These are phyloP conservation scores for Hymenotorrendiella dingleyae DNA, from an alignment of 2,329 filamentous ascomycete genomes.

Conservation along the genomic window DNA sequence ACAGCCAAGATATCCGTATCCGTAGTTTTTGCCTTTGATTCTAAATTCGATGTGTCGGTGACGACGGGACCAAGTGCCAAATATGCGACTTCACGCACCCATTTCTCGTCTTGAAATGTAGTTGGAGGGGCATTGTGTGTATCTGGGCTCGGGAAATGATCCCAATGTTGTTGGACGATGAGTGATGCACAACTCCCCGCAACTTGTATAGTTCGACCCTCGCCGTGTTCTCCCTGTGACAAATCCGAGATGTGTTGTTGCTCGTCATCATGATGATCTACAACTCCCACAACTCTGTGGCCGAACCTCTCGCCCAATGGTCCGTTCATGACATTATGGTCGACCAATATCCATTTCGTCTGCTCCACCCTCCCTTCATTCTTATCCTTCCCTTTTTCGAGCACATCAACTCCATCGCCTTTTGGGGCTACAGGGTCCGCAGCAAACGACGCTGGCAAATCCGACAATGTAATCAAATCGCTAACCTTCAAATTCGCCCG, in stretches of 20 bases:
- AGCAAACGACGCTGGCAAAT: conserved; percentile 40
- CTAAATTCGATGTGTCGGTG: conserved; percentile 65
- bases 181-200: conserved; percentile 65
- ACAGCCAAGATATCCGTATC: conserved; percentile 53
- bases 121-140: background rate
- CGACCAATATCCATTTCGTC: conserved; percentile 68
- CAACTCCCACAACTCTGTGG: conserved; percentile 52
- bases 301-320: conserved; percentile 48
- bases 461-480: conserved; percentile 61
- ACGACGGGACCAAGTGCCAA: conserved; percentile 66
- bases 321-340: conserved; percentile 71
- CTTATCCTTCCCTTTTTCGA: conserved; percentile 10
- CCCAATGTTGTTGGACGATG: background rate
- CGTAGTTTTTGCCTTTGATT: conserved; percentile 58
- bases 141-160: too few relatives aligned
- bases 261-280: conserved; percentile 80
- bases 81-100: conserved; percentile 56
- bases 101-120: conserved; percentile 9
- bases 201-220: conserved; percentile 57
- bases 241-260: conserved; percentile 32
- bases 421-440: conserved; percentile 34
- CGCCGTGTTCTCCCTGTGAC: conserved; percentile 31
- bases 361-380: conserved; percentile 37
- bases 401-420: background rate
- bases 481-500: conserved; percentile 51